phyloP scores from a whole-genome alignment of 2,329 filamentous ascomycete species.

The Botrytis cinerea region DNA sequence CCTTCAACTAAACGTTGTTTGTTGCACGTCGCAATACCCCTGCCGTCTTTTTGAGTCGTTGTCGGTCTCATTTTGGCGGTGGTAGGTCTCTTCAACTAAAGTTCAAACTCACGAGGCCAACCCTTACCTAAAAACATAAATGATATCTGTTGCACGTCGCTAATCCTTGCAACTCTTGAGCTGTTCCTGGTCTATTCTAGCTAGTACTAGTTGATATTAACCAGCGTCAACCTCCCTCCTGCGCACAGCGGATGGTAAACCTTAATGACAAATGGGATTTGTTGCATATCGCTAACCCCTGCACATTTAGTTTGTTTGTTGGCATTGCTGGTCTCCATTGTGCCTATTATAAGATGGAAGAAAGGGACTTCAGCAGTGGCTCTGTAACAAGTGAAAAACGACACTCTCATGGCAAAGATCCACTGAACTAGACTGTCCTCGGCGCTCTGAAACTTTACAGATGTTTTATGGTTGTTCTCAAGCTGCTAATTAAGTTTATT shows the following conservation, averaged over 20 bases:
- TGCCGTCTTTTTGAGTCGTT: background rate
- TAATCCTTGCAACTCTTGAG: background rate
- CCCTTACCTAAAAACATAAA: background rate
- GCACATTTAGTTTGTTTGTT: background rate
- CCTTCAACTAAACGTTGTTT: background rate
- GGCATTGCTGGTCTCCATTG: background rate
- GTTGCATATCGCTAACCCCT: slow-evolving; percentile 2
- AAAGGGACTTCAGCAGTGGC: background rate
- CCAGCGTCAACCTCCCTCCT: background rate
- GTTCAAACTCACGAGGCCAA: background rate
- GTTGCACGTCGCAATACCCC: background rate
- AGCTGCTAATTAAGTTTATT: background rate
- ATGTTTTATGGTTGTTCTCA: background rate
- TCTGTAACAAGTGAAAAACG: background rate
- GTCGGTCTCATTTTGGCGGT: background rate
- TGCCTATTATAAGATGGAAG: background rate
- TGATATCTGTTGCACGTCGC: background rate
- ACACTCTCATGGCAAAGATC: background rate
- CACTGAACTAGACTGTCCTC: background rate
- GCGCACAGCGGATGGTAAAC: background rate
- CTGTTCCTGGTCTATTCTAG: background rate
- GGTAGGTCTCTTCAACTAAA: background rate
- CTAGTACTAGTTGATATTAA: background rate
- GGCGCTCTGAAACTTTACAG: background rate
- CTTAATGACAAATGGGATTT: background rate